A percentile compares a stretch with the other conserved stretches of the same genome.
Conservation (phyloP, 768 basidiomycete species). For the Nidularia sp. region DNA sequence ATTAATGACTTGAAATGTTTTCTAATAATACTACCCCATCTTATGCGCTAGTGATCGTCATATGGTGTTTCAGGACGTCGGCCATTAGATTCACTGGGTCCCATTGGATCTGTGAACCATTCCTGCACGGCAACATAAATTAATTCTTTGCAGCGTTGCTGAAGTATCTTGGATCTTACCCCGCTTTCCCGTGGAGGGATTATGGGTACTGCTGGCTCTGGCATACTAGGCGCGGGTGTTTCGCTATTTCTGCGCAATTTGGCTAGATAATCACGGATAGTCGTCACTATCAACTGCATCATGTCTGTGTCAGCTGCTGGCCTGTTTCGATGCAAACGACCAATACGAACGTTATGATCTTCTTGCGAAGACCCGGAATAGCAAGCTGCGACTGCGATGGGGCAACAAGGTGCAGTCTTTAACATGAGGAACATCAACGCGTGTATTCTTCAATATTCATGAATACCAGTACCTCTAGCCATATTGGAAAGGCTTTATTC, state of each 20-base stretch:
- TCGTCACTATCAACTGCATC: constrained; percentile 54
- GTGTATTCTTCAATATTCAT: background rate
- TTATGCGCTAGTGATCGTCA: constrained; percentile 12
- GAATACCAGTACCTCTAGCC: constrained; percentile 61
- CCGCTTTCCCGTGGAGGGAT: constrained; percentile 20
- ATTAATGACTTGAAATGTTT: background rate
- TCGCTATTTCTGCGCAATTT: constrained; percentile 45
- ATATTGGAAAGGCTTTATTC: constrained; percentile 72
- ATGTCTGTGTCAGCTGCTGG: background rate
- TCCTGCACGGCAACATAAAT: constrained; percentile 17
- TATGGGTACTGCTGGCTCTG: constrained; percentile 15
- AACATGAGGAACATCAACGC: background rate
- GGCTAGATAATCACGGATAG: constrained; percentile 66
- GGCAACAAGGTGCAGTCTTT: constrained; percentile 80
- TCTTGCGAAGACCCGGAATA: constrained; percentile 81
- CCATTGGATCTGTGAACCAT: constrained; percentile 25
- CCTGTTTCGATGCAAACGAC: background rate
- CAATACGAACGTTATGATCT: constrained; percentile 63
- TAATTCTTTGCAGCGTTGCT: no score
- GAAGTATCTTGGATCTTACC: constrained; percentile 10
- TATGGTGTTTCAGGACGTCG: constrained; percentile 31
- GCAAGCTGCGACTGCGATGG: constrained; percentile 72
- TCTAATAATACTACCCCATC: constrained; percentile 5
- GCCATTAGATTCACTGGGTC: constrained; percentile 20
- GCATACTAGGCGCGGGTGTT: constrained; percentile 27